phyloP scores from a whole-genome alignment of 495 filamentous ascomycete species.

The Halenospora varia region DNA sequence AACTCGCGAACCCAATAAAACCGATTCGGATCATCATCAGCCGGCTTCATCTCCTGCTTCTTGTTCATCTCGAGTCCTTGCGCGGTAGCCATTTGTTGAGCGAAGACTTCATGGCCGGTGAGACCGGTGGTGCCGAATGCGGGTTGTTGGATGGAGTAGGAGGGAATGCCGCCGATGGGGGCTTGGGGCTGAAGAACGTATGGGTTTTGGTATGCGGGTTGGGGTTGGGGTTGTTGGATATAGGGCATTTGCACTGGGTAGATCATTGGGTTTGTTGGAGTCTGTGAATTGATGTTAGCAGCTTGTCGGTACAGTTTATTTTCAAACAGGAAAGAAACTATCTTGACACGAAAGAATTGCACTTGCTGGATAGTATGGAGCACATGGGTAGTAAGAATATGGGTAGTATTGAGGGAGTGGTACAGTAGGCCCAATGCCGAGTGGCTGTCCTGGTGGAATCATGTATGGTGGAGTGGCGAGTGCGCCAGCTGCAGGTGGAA shows the following conservation, averaged over 20 bases:
- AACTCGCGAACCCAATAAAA: constrained; percentile 47
- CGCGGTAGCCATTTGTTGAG: constrained; percentile 25
- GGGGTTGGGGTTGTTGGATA: constrained; percentile 1
- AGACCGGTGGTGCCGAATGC: constrained; percentile 9
- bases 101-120: constrained; percentile 16
- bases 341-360: no score
- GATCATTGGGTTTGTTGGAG: background rate
- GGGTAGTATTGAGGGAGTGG: background rate
- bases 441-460: background rate
- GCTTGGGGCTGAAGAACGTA: background rate
- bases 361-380: background rate
- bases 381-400: background rate
- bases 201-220: constrained; percentile 2
- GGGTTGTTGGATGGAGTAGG: constrained; percentile 16
- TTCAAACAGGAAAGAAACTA: no score
- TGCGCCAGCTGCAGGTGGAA: background rate
- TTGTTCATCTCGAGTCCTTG: constrained; percentile 35
- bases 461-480: background rate
- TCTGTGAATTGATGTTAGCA: no score
- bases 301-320: no score
- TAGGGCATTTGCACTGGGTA: background rate
- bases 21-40: constrained; percentile 45
- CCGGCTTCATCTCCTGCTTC: constrained; percentile 48
- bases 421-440: background rate
- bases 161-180: background rate